phyloP scores from a whole-genome alignment of 306 rosid genomes.

The Astragalus membranaceus region DNA sequence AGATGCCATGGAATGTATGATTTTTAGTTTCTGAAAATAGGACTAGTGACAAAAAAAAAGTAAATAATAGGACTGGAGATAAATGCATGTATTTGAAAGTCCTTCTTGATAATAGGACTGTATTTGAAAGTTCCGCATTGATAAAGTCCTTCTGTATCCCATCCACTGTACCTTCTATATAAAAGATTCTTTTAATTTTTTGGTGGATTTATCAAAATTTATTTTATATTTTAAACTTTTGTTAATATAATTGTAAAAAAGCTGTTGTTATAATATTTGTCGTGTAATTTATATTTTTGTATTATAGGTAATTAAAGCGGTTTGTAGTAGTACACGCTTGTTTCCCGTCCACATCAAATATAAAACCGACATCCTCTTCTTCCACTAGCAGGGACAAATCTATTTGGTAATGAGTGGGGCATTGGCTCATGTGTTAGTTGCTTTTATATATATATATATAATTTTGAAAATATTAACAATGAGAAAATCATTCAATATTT shows the following conservation, averaged over 20 bases:
- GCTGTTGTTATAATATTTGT: neutral
- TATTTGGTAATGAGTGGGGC: too few species aligned
- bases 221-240: neutral
- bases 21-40: neutral
- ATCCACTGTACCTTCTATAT: slow-evolving; percentile 7
- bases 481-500: too few species aligned
- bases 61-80: neutral
- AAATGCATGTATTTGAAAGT: neutral
- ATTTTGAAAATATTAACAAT: too few species aligned
- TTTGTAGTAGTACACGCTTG: too few species aligned
- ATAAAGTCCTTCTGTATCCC: neutral
- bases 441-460: too few species aligned
- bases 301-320: neutral
- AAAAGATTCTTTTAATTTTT: neutral
- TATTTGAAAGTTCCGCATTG: neutral
- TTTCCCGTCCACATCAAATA: too few species aligned
- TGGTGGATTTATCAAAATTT: neutral
- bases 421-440: too few species aligned
- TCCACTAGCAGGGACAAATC: too few species aligned
- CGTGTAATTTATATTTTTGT: neutral
- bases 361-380: too few species aligned
- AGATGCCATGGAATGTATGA: neutral
- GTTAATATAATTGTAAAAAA: too few species aligned
- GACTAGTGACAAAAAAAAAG: neutral
- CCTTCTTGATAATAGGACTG: too few species aligned